Conservation (phyloP, 495 filamentous ascomycete species). For the Trichoderma erinaceum region DNA sequence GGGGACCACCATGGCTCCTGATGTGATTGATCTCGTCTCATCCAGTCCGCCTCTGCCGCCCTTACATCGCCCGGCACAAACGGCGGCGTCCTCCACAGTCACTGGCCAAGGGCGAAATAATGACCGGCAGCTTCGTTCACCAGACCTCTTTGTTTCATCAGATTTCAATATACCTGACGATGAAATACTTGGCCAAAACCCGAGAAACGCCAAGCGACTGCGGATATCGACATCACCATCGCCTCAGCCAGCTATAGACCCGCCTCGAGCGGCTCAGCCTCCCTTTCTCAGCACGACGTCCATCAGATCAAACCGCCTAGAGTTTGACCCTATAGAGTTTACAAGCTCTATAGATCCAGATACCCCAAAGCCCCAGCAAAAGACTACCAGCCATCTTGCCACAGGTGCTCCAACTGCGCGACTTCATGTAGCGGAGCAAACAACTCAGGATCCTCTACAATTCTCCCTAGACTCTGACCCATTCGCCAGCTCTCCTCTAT, state of each 20-base stretch:
- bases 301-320: background rate
- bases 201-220: background rate
- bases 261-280: background rate
- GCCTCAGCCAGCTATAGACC: background rate
- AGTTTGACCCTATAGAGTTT: background rate
- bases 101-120: background rate
- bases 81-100: background rate
- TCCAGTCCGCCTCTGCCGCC: conserved; percentile 5
- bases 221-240: background rate
- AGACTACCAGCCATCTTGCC: background rate
- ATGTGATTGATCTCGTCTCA: conserved; percentile 15
- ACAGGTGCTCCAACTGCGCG: background rate
- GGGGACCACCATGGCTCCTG: background rate
- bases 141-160: background rate
- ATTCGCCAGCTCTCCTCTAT: conserved; percentile 10
- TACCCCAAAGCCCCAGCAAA: background rate
- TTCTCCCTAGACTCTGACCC: conserved; percentile 4
- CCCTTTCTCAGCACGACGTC: background rate
- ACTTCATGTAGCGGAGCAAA: background rate
- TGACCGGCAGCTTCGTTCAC: background rate
- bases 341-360: background rate
- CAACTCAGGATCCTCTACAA: background rate
- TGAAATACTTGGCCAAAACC: background rate
- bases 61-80: background rate
- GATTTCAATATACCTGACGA: background rate